Conservation (phyloP, 176 grass and related monocot genomes). For the Zea mays region Zm-B73-REFERENCE-NAM-5.0 NC_050100.1:177185501-177186000, state of each 20-base stretch:
- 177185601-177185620: slow-evolving; percentile 51
- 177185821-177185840: slow-evolving; percentile 56
- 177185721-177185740: slow-evolving; percentile 51
- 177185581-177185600: slow-evolving; percentile 19
- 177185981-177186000: not conserved
- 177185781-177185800: slow-evolving; percentile 44
- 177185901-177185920: slow-evolving; percentile 28
- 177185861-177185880: slow-evolving; percentile 45
- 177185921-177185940: slow-evolving; percentile 2
- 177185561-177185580: slow-evolving; percentile 46
- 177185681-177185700: slow-evolving; percentile 46
- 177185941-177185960: slow-evolving; percentile 20
- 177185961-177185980: not conserved
- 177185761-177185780: slow-evolving; percentile 49
- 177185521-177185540: slow-evolving; percentile 48
- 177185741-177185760: slow-evolving; percentile 35
- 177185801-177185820: slow-evolving; percentile 35
- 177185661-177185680: slow-evolving; percentile 44
- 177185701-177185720: slow-evolving; percentile 40
- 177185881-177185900: slow-evolving; percentile 71
- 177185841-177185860: slow-evolving; percentile 60
- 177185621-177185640: slow-evolving; percentile 82
- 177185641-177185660: slow-evolving; percentile 53
- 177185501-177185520: slow-evolving; percentile 54
- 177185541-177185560: slow-evolving; percentile 39